Conservation (phyloP, 2,329 filamentous ascomycete genomes). For the Trichoderma oligosporum region DNA sequence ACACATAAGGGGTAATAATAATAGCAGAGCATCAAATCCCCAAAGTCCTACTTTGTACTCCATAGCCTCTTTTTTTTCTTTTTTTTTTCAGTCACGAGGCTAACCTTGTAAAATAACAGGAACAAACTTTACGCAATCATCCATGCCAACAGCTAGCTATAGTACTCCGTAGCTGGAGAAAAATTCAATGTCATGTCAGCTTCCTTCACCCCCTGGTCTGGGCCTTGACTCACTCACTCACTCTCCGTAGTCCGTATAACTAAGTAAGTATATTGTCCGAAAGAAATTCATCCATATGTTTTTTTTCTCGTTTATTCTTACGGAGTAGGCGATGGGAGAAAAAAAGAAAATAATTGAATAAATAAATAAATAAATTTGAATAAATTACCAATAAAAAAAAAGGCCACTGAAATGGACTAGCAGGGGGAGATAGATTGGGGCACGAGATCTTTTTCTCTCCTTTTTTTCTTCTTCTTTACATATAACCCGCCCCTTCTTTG, state of each 20-base stretch:
- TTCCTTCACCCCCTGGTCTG: background rate
- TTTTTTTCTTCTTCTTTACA: background rate
- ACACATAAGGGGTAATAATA: background rate
- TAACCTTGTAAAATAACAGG: conserved; percentile 7
- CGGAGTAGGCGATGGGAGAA: background rate
- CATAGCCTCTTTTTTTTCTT: no score
- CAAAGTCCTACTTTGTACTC: no score
- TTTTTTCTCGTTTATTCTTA: no score
- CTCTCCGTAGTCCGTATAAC: no score
- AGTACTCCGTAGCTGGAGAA: background rate
- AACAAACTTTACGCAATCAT: background rate
- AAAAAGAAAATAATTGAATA: background rate
- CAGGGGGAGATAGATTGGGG: background rate
- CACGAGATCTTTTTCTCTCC: conserved; percentile 9
- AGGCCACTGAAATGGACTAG: no score
- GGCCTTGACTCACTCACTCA: no score
- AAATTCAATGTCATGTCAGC: background rate
- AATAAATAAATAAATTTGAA: no score
- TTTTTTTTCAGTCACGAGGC: conserved; percentile 10
- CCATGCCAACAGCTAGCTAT: background rate
- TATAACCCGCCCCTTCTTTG: background rate
- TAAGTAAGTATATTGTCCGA: no score
- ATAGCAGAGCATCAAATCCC: no score
- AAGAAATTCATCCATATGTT: no score
- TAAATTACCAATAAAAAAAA: no score